Conservation (phyloP, 2,329 filamentous ascomycete species). For the Trichoderma polysporum region DNA sequence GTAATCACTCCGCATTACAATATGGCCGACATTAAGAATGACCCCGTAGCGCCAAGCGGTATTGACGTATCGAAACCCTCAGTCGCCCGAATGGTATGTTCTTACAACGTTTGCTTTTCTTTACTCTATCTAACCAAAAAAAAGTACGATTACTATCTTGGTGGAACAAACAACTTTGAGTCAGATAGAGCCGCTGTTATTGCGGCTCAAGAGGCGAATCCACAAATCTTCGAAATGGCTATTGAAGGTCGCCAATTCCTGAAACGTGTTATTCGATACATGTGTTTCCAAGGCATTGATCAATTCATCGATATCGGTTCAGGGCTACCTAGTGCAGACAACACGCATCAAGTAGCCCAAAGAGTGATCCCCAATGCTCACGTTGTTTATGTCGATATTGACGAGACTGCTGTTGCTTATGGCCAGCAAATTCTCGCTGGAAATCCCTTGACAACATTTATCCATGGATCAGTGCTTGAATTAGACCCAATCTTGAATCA, state of each 20-base stretch:
- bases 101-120: neutral
- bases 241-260: slow-evolving; percentile 8
- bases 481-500: slow-evolving; percentile 7
- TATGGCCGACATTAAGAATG: neutral
- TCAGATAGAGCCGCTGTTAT: slow-evolving; percentile 5
- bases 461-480: neutral
- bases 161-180: slow-evolving; percentile 1
- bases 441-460: neutral
- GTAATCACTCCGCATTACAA: neutral
- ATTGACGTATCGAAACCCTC: neutral
- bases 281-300: neutral
- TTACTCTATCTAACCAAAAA: neutral
- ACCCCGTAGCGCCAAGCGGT: neutral
- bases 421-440: neutral
- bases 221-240: slow-evolving; percentile 3
- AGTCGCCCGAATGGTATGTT: slow-evolving; percentile 10
- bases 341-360: slow-evolving; percentile 8
- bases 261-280: slow-evolving; percentile 7
- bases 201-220: neutral
- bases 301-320: slow-evolving; percentile 11
- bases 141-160: slow-evolving; percentile 10
- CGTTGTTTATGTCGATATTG: slow-evolving; percentile 11
- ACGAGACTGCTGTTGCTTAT: neutral
- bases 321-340: slow-evolving; percentile 1
- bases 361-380: neutral